phyloP scores from a whole-genome alignment of 1,284 basidiomycete species.

The Chalciporus piperatoides region DNA sequence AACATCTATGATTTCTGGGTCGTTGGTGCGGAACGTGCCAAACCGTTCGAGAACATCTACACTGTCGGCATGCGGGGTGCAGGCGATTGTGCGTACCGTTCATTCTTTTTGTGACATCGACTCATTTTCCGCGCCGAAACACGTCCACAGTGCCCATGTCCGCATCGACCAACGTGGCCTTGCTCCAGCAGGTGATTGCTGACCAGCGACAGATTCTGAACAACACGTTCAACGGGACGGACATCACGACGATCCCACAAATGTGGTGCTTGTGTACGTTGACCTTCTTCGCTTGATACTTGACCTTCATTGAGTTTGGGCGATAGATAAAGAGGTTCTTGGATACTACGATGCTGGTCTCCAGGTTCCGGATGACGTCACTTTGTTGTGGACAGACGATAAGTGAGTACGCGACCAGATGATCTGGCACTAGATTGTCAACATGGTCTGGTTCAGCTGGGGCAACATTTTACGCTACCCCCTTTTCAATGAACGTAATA shows the following conservation, averaged over 20 bases:
- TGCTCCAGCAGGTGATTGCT: not conserved
- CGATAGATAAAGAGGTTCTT: conserved; percentile 2
- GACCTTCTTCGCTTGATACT: not conserved
- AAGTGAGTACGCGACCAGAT: not conserved
- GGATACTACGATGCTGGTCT: not conserved
- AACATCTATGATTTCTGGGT: not conserved
- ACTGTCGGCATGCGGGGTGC: conserved; percentile 1
- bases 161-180: not conserved
- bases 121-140: not conserved
- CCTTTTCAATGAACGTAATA: conserved; percentile 1
- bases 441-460: not conserved
- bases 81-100: not conserved
- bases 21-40: not conserved
- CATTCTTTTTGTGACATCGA: not conserved
- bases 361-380: conserved; percentile 1
- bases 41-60: not conserved
- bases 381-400: conserved; percentile 1
- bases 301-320: no score
- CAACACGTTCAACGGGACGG: not conserved
- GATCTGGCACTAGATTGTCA: not conserved
- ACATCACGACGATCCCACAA: conserved; percentile 5
- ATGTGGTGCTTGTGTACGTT: conserved; percentile 1
- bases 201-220: conserved; percentile 2
- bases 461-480: conserved; percentile 3
- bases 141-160: not conserved